A percentile compares a stretch with the other conserved stretches of the same genome.
These are phyloP conservation scores for Phaeoacremonium minimum DNA, from an alignment of 2,329 filamentous ascomycete species.

Conservation along the genomic window DNA sequence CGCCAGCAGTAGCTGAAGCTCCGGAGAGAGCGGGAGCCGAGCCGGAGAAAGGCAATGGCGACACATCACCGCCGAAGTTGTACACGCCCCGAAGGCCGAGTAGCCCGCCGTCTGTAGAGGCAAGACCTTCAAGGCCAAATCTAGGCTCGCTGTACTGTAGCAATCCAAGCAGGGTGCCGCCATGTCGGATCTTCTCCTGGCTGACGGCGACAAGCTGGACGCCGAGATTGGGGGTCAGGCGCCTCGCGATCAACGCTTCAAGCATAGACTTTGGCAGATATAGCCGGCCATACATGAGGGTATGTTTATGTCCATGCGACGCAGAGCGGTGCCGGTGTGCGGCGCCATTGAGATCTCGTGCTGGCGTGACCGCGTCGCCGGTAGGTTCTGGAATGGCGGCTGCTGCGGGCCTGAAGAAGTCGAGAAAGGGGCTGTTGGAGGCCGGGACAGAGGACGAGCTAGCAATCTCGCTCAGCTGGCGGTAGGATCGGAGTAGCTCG, in stretches of 20 bases:
- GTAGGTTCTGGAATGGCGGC: slow-evolving; percentile 4
- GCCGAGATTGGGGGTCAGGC: slow-evolving; percentile 73
- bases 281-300: slow-evolving; percentile 70
- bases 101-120: slow-evolving; percentile 86
- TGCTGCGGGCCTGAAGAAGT: not conserved
- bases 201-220: slow-evolving; percentile 78
- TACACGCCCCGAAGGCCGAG: slow-evolving; percentile 86
- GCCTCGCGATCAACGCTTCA: slow-evolving; percentile 78
- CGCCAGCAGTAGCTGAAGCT: slow-evolving; percentile 2
- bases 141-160: slow-evolving; percentile 81
- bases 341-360: slow-evolving; percentile 5
- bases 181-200: slow-evolving; percentile 65
- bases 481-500: slow-evolving; percentile 76
- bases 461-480: slow-evolving; percentile 64
- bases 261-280: slow-evolving; percentile 82
- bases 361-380: slow-evolving; percentile 2
- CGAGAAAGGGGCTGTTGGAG: not conserved
- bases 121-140: slow-evolving; percentile 85
- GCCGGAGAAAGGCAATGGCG: not conserved
- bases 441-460: slow-evolving; percentile 11
- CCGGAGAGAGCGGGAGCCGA: slow-evolving; percentile 3
- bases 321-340: slow-evolving; percentile 2
- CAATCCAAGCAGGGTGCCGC: slow-evolving; percentile 69
- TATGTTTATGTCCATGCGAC: slow-evolving; percentile 23
- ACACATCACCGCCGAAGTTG: slow-evolving; percentile 47